Evolutionary conservation across 2,329 filamentous ascomycete species (phyloP).

Genomic region (Nannizzia gypsea): DNA sequence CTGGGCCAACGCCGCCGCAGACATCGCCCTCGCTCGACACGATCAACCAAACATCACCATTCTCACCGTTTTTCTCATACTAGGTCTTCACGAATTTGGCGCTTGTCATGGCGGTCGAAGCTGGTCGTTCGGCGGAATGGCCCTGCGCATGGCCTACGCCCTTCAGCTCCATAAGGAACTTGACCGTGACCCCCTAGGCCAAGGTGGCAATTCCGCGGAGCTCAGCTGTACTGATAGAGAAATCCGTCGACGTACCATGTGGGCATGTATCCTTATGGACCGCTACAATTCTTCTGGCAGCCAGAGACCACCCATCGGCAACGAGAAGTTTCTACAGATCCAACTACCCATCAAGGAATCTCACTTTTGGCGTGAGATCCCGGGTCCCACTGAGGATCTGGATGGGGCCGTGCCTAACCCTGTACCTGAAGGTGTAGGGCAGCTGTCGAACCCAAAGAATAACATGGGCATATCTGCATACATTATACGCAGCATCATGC

Average conservation of each 20-base stretch:
- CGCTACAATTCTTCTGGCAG: constrained; percentile 93
- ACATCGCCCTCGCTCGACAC: constrained; percentile 76
- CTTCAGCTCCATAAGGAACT: constrained; percentile 86
- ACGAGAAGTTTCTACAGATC: constrained; percentile 77
- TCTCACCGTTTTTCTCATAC: constrained; percentile 73
- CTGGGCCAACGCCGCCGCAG: constrained; percentile 78
- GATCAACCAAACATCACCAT: constrained; percentile 96
- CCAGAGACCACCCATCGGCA: constrained; percentile 80
- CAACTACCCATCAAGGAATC: constrained; percentile 84
- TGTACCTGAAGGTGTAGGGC: constrained; percentile 50
- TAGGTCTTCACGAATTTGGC: constrained; percentile 90
- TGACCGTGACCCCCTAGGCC: constrained; percentile 63
- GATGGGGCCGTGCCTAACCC: constrained; percentile 57
- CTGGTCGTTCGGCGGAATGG: constrained; percentile 91
- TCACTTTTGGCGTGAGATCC: constrained; percentile 82
- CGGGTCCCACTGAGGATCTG: constrained; percentile 72
- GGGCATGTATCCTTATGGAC: constrained; percentile 96
- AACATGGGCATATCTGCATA: constrained; percentile 95
- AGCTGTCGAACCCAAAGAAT: constrained; percentile 54
- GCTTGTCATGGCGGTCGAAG: constrained; percentile 92
- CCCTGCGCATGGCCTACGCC: constrained; percentile 92
- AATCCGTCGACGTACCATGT: constrained; percentile 88
- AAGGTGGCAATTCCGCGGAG: constrained; percentile 47
- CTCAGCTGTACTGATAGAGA: constrained; percentile 87
- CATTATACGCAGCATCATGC: constrained; percentile 68